These are phyloP conservation scores for Pugionium dolabratum DNA, from an alignment of 345 rosid species.

Conservation along the genomic window DNA sequence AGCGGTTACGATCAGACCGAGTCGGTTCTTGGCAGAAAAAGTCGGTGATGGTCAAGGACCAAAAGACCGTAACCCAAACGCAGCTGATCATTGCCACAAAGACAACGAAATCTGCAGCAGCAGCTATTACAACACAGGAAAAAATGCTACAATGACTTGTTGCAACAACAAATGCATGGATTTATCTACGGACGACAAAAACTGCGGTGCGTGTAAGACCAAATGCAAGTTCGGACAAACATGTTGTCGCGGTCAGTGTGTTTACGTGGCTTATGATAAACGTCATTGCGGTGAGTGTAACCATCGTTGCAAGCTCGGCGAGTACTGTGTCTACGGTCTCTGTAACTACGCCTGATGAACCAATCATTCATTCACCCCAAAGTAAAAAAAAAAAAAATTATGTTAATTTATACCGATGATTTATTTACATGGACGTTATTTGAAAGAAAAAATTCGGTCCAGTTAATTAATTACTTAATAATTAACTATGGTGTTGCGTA, in stretches of 20 bases:
- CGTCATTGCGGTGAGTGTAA: slow-evolving; percentile 79
- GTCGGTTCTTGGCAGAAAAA: slow-evolving; percentile 62
- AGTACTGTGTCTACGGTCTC: slow-evolving; percentile 65
- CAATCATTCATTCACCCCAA: slow-evolving; percentile 17
- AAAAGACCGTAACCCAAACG: slow-evolving; percentile 54
- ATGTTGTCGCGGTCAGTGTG: slow-evolving; percentile 79
- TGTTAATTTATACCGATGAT: slow-evolving; percentile 29
- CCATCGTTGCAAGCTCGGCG: slow-evolving; percentile 48
- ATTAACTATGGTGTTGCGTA: slow-evolving; percentile 33
- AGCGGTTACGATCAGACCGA: slow-evolving; percentile 44
- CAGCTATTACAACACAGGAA: slow-evolving; percentile 38
- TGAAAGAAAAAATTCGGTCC: slow-evolving; percentile 17
- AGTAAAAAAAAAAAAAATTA: background rate
- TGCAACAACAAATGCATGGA: slow-evolving; percentile 84
- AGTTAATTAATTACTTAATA: slow-evolving; percentile 36
- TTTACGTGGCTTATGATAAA: slow-evolving; percentile 54
- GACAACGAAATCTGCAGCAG: slow-evolving; percentile 45
- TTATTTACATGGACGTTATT: slow-evolving; percentile 37
- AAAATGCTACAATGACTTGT: slow-evolving; percentile 45
- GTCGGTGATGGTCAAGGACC: slow-evolving; percentile 24
- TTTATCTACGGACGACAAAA: slow-evolving; percentile 46
- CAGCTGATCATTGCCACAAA: slow-evolving; percentile 67
- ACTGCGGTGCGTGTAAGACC: slow-evolving; percentile 76
- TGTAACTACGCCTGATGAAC: slow-evolving; percentile 62
- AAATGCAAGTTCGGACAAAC: slow-evolving; percentile 61